Evolutionary conservation across 768 basidiomycete species (phyloP).

Genomic region (Phlebiopsis gigantea): DNA sequence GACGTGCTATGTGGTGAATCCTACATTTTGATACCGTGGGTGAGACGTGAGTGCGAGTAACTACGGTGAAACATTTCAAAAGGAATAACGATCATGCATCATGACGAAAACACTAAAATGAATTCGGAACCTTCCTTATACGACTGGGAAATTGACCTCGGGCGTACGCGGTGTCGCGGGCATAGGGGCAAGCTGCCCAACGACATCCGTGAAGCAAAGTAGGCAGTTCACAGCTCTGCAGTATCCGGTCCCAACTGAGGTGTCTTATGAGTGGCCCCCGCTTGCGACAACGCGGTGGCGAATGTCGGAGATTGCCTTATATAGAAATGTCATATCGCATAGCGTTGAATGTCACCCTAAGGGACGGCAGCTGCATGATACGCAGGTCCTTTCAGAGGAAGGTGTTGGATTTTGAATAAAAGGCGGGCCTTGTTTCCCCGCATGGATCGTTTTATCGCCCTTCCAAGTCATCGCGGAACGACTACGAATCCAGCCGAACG

Average conservation of each 20-base stretch:
- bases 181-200: neutral
- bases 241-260: neutral
- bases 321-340: neutral
- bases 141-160: no score
- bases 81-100: no score
- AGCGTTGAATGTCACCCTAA: neutral
- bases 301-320: neutral
- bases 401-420: neutral
- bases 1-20: no score
- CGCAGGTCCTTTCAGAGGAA: slow-evolving; percentile 1
- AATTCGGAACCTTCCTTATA: neutral
- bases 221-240: neutral
- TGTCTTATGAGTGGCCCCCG: neutral
- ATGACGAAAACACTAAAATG: neutral
- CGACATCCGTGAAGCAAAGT: neutral
- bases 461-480: neutral
- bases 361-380: neutral
- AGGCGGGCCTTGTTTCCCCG: neutral
- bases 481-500: slow-evolving; percentile 3
- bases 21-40: no score
- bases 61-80: no score
- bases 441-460: slow-evolving; percentile 3
- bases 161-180: neutral
- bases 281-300: neutral
- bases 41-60: no score